Evolutionary conservation across 257 asterid genomes (phyloP).

Genomic region (Petunia secreta): DNA sequence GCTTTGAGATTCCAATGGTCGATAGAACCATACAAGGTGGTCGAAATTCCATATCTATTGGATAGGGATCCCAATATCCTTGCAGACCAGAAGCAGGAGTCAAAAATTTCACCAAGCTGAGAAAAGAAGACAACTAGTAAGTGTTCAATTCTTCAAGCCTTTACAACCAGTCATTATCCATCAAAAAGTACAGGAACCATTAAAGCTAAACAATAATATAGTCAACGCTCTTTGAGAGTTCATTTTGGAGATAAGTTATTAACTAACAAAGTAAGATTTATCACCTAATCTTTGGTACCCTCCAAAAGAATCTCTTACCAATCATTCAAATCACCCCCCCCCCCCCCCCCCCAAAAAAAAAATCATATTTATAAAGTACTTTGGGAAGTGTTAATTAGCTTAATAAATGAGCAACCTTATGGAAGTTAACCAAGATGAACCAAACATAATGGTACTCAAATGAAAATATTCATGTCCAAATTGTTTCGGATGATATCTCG

Average conservation of each 20-base stretch:
- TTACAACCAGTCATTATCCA: background rate
- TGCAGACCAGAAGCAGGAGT: slow-evolving; percentile 80
- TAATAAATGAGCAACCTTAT: background rate
- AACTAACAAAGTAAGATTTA: background rate
- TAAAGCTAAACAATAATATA: background rate
- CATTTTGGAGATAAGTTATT: background rate
- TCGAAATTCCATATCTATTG: slow-evolving; percentile 91
- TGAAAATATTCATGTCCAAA: background rate
- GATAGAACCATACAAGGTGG: slow-evolving; percentile 96
- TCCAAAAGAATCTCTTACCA: background rate
- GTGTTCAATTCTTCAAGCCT: background rate
- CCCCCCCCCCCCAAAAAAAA: no score
- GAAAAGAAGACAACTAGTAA: slow-evolving; percentile 19
- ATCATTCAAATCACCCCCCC: background rate
- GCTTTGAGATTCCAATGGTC: slow-evolving; percentile 92
- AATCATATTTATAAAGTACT: background rate
- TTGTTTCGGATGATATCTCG: background rate
- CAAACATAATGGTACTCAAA: background rate
- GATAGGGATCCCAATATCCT: slow-evolving; percentile 99
- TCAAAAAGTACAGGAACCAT: background rate
- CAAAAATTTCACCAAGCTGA: slow-evolving; percentile 91
- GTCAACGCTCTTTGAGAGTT: background rate
- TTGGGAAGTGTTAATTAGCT: background rate
- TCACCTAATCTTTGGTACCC: background rate
- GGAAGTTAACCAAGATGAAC: background rate